Conservation (phyloP, 1,139 yeast species). For the Candida sanyaensis region DNA sequence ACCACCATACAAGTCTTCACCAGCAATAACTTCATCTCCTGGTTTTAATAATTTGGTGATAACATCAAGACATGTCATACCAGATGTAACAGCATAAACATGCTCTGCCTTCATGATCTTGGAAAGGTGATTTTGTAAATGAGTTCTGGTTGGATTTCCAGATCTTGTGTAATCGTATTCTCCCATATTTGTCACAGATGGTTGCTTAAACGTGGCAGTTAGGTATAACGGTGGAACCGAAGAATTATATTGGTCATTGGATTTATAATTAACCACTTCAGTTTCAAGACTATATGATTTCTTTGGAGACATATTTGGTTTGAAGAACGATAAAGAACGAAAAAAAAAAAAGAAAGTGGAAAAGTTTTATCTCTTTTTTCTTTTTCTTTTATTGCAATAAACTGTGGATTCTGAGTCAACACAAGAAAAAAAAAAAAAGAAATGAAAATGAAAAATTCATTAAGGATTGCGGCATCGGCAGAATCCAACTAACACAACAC, state of each 20-base stretch:
- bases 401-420: slow-evolving; percentile 5
- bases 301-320: slow-evolving; percentile 23
- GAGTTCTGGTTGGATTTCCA: slow-evolving; percentile 92
- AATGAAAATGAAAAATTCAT: too few relatives aligned
- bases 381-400: not conserved
- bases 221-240: slow-evolving; percentile 90
- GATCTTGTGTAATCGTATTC: slow-evolving; percentile 90
- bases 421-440: not conserved
- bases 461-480: too few relatives aligned
- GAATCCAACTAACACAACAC: too few relatives aligned
- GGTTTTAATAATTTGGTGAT: slow-evolving; percentile 71
- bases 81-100: slow-evolving; percentile 82
- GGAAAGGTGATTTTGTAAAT: slow-evolving; percentile 74
- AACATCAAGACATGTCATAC: slow-evolving; percentile 91
- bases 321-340: not conserved
- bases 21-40: slow-evolving; percentile 86
- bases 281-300: slow-evolving; percentile 61
- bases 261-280: slow-evolving; percentile 67
- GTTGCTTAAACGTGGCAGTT: slow-evolving; percentile 90
- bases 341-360: not conserved
- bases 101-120: slow-evolving; percentile 73
- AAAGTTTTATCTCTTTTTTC: not conserved
- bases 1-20: slow-evolving; percentile 93
- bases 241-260: slow-evolving; percentile 74
- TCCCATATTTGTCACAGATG: slow-evolving; percentile 73